phyloP scores from a whole-genome alignment of 208 protist species.

The Leishmania gerbilli region DNA sequence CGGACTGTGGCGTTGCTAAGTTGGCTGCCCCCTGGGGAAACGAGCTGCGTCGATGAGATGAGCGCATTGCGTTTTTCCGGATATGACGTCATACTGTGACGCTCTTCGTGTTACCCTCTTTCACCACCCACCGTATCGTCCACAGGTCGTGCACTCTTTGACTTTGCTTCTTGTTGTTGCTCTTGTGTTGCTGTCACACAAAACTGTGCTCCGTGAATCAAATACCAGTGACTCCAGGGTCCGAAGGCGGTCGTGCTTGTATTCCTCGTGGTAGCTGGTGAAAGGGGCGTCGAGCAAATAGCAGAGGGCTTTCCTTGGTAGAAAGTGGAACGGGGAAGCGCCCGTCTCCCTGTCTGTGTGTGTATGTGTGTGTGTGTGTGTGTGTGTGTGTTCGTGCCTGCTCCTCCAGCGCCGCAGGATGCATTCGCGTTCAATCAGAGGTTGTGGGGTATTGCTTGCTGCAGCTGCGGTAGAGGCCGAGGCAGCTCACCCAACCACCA shows the following conservation, averaged over 20 bases:
- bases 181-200: background rate
- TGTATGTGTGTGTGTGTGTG: too few relatives aligned
- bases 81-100: background rate
- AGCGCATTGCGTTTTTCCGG: slow-evolving; percentile 5
- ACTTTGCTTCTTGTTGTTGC: background rate
- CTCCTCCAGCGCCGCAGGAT: background rate
- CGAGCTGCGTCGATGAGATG: slow-evolving; percentile 24
- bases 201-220: background rate
- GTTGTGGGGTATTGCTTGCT: background rate
- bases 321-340: background rate
- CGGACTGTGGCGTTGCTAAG: background rate
- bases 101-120: background rate
- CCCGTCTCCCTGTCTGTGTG: background rate
- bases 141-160: background rate
- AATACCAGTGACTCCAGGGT: background rate
- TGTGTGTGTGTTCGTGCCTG: background rate
- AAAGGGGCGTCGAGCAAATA: background rate
- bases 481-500: background rate
- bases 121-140: background rate
- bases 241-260: background rate
- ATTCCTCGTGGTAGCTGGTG: background rate
- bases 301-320: background rate
- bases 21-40: background rate
- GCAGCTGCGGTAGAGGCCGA: background rate
- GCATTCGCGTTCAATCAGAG: background rate